Conservation (phyloP, 257 asterid species). For the Lavandula angustifolia region DNA sequence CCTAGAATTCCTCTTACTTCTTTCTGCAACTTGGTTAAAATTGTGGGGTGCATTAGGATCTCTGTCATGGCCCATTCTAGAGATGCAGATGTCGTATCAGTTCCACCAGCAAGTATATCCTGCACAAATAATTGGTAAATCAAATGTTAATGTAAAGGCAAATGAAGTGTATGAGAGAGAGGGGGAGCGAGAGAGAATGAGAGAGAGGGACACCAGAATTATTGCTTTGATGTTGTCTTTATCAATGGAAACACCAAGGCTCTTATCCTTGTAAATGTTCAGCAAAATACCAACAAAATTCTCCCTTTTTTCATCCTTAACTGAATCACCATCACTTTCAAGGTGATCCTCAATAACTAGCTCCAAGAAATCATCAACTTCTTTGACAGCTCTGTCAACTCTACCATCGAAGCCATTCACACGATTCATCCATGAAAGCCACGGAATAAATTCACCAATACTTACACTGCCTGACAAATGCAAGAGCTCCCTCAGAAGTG, state of each 20-base stretch:
- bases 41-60: constrained; percentile 41
- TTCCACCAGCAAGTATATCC: constrained; percentile 54
- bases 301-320: too few species aligned
- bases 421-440: constrained; percentile 48
- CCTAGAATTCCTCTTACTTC: constrained; percentile 37
- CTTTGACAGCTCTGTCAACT: constrained; percentile 38
- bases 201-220: constrained; percentile 35
- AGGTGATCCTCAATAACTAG: constrained; percentile 39
- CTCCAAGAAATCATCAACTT: constrained; percentile 50
- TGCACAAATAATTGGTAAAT: neutral
- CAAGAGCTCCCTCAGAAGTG: constrained; percentile 29
- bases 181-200: too few species aligned
- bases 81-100: constrained; percentile 41
- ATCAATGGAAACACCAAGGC: constrained; percentile 31
- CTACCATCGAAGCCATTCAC: constrained; percentile 44
- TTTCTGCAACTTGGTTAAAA: constrained; percentile 32
- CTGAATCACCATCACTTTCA: neutral
- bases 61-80: constrained; percentile 60
- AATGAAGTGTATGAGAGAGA: neutral
- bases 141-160: neutral
- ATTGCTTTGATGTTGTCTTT: constrained; percentile 43
- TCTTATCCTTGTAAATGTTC: constrained; percentile 24
- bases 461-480: constrained; percentile 36
- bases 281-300: constrained; percentile 50
- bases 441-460: constrained; percentile 53